These are phyloP conservation scores for Pleurotus pulmonarius DNA, from an alignment of 768 basidiomycete genomes.

Conservation along the genomic window DNA sequence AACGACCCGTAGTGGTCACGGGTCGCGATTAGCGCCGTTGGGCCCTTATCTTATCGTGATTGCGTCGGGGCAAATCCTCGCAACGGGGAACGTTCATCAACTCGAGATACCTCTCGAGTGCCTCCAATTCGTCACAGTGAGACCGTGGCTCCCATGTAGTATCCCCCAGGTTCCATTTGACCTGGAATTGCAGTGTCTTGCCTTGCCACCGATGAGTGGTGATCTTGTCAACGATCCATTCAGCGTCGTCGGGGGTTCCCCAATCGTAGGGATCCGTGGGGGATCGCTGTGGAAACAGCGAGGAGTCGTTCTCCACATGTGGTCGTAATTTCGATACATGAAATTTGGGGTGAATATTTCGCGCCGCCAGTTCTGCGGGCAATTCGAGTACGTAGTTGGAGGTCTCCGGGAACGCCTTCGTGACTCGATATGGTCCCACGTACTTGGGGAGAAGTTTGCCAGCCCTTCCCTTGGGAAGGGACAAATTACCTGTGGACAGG, in stretches of 20 bases:
- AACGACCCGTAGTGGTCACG: no score
- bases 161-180: slow-evolving; percentile 28
- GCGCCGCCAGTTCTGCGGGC: slow-evolving; percentile 15
- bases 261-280: slow-evolving; percentile 31
- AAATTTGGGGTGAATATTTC: slow-evolving; percentile 30
- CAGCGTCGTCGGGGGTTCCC: slow-evolving; percentile 22
- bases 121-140: slow-evolving; percentile 20
- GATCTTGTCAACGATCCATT: slow-evolving; percentile 35
- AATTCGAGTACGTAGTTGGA: slow-evolving; percentile 27
- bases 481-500: slow-evolving; percentile 32
- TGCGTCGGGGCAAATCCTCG: background rate
- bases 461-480: slow-evolving; percentile 26
- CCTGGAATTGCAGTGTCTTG: slow-evolving; percentile 17
- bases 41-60: no score
- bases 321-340: slow-evolving; percentile 26
- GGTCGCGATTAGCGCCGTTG: no score
- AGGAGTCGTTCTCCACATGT: slow-evolving; percentile 24
- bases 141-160: slow-evolving; percentile 26
- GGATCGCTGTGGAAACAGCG: slow-evolving; percentile 27
- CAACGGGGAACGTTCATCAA: slow-evolving; percentile 18
- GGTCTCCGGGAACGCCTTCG: slow-evolving; percentile 11
- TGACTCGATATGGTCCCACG: slow-evolving; percentile 33
- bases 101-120: slow-evolving; percentile 26
- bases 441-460: slow-evolving; percentile 31
- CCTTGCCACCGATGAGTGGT: slow-evolving; percentile 17